Base-by-base conservation (phyloP, 2,329 filamentous ascomycete genomes). In the Aspergillus novoparasiticus region DNA sequence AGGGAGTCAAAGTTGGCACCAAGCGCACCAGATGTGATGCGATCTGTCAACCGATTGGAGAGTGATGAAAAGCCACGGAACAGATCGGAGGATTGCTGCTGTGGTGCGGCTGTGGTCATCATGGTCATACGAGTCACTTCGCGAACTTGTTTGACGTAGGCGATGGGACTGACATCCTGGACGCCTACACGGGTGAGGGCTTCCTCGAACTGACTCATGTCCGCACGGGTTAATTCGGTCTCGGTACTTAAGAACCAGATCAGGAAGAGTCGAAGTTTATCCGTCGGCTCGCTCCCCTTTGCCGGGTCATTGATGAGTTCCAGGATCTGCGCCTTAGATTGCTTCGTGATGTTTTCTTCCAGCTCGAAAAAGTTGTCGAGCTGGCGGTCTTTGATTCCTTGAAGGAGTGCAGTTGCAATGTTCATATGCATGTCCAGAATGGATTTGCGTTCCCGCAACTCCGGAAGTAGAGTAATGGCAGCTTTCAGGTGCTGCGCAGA, bases 361-460 rank as follows among this genome's bases (percentile, higher is more conserved):
- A 97, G 83, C 75, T 98, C 93, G 81, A 96, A 99, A 79, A 92
- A 99, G 76, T 95, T 95, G 76, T 99, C 95, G 6, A 99, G 84
- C 77, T 98, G 94, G 19, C 95, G 89, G 70, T 96, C 92, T 76
- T 98, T 97, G 78, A 98, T 97, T 1, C 93, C 94, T 71, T 89
- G 87, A 61, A 90, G 79, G 11, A 90, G 76, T 1, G 92, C 92
- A 1, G 94, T 94, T 4, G 96, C 85, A 63, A 98, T 97, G 75
- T 96, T 97, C 95, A 99, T 99, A 77, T 99, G 95, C 91, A 97
- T 98, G 75, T 97, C 95, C 6, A 99, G 86, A 23, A 90, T 86
- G n/a, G 90, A 89, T 76, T 99, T 99, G 63, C 95, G 89, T 78
- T 98, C 95, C 66, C 93, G 86, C 68, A 99, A 84, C 77, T 98